These are phyloP conservation scores for Lenzites betulinus DNA, from an alignment of 768 basidiomycete genomes.

Conservation along the genomic window DNA sequence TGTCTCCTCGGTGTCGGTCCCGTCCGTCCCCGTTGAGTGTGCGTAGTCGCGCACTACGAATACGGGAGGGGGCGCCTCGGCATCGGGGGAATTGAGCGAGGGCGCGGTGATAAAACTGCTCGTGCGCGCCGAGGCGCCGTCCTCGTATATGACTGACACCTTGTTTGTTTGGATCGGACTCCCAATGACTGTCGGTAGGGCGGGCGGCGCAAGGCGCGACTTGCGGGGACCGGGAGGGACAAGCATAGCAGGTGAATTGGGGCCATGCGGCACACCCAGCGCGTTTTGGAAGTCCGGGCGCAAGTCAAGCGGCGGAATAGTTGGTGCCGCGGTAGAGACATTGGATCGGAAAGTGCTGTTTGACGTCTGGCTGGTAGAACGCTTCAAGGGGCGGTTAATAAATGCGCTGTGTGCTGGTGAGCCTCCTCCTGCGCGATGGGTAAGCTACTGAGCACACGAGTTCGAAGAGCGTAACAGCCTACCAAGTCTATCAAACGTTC, in stretches of 20 bases:
- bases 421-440: not conserved
- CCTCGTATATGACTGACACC: constrained; percentile 37
- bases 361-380: constrained; percentile 65
- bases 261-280: constrained; percentile 19
- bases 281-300: constrained; percentile 49
- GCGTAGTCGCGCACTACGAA: constrained; percentile 19
- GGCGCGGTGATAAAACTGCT: constrained; percentile 39
- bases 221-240: constrained; percentile 19
- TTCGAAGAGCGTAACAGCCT: constrained; percentile 21
- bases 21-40: constrained; percentile 4
- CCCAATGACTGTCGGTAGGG: constrained; percentile 28
- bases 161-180: constrained; percentile 23
- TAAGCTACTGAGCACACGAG: constrained; percentile 1
- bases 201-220: constrained; percentile 22
- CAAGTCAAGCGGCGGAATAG: constrained; percentile 61
- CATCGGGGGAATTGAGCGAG: constrained; percentile 22
- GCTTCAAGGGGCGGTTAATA: constrained; percentile 63
- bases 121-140: constrained; percentile 26
- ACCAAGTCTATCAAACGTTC: constrained; percentile 28
- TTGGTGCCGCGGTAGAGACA: constrained; percentile 41
- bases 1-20: constrained; percentile 8
- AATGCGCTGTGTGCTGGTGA: constrained; percentile 49
- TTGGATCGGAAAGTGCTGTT: constrained; percentile 57
- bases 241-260: not conserved
- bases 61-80: constrained; percentile 7